A percentile compares a stretch with the other conserved stretches of the same genome.
phyloP scores from a whole-genome alignment of 1,284 basidiomycete genomes.

The Xerocomus minutiporus region DNA sequence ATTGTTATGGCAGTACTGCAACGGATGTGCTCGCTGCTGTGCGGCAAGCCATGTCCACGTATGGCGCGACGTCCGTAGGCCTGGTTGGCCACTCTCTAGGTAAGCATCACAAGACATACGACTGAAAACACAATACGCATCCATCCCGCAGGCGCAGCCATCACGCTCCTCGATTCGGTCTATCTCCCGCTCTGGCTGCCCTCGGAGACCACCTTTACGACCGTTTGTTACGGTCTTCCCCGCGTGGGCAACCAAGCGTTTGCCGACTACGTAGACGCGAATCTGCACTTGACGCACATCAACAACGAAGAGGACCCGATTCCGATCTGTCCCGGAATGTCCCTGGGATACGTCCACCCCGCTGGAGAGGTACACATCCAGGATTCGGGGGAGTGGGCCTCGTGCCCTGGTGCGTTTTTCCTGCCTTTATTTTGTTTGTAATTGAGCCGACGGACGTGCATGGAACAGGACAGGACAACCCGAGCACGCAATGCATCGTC shows the following conservation, averaged over 20 bases:
- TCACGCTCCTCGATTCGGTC: conserved; percentile 48
- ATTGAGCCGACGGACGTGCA: neutral
- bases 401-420: conserved; percentile 39
- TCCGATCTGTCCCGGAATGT: conserved; percentile 48
- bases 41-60: conserved; percentile 37
- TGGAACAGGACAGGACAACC: conserved; percentile 52
- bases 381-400: conserved; percentile 43
- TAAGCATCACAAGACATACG: conserved; percentile 16
- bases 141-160: conserved; percentile 38
- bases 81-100: conserved; percentile 59
- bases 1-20: conserved; percentile 41
- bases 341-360: conserved; percentile 52
- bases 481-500: conserved; percentile 46
- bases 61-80: conserved; percentile 42
- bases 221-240: conserved; percentile 53
- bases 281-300: conserved; percentile 45
- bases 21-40: conserved; percentile 47
- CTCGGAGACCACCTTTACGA: conserved; percentile 29
- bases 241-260: conserved; percentile 65
- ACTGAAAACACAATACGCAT: neutral
- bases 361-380: conserved; percentile 58
- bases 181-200: conserved; percentile 40
- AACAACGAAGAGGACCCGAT: conserved; percentile 51
- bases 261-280: conserved; percentile 53
- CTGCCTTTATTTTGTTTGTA: neutral